These are phyloP conservation scores for Chlorella ohadii DNA, from an alignment of 139 green algal species.

Conservation along the genomic window DNA sequence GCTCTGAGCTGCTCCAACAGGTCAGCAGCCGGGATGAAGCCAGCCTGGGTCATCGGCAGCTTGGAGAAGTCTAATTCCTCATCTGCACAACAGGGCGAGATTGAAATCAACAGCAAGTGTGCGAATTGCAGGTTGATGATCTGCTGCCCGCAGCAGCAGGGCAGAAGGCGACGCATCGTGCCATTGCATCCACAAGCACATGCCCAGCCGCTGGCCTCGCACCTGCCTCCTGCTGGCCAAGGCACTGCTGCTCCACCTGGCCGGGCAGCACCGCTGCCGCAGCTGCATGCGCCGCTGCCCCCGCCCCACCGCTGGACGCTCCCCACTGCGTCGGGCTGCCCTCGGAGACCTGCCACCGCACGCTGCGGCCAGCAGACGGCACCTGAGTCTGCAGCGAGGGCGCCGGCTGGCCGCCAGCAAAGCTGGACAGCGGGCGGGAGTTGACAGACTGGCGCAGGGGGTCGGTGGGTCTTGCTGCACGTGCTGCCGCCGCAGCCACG, in stretches of 20 bases:
- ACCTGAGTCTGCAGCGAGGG: slow-evolving; percentile 19
- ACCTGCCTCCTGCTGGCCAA: neutral
- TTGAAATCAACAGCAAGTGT: too few species aligned
- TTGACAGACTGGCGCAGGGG: slow-evolving; percentile 4
- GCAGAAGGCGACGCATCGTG: too few species aligned
- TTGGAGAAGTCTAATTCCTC: neutral
- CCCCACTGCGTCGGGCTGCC: neutral
- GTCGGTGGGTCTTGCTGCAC: neutral
- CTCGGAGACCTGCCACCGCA: neutral
- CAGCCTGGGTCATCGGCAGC: slow-evolving; percentile 31
- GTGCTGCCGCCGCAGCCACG: neutral
- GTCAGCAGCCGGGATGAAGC: slow-evolving; percentile 24
- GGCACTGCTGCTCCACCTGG: neutral
- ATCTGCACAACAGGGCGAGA: neutral
- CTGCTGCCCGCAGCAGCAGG: too few species aligned
- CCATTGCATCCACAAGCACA: too few species aligned
- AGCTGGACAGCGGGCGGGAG: slow-evolving; percentile 10
- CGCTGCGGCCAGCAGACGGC: slow-evolving; percentile 4
- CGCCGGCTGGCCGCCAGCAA: neutral
- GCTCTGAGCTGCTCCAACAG: neutral
- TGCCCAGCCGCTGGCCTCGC: neutral
- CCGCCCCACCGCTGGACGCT: too few species aligned
- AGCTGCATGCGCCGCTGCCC: neutral
- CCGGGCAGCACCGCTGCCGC: neutral
- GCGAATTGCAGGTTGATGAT: too few species aligned